Evolutionary conservation across 352 stramenopile genomes (phyloP).

Genomic region (Globisporangium megalacanthum): DNA sequence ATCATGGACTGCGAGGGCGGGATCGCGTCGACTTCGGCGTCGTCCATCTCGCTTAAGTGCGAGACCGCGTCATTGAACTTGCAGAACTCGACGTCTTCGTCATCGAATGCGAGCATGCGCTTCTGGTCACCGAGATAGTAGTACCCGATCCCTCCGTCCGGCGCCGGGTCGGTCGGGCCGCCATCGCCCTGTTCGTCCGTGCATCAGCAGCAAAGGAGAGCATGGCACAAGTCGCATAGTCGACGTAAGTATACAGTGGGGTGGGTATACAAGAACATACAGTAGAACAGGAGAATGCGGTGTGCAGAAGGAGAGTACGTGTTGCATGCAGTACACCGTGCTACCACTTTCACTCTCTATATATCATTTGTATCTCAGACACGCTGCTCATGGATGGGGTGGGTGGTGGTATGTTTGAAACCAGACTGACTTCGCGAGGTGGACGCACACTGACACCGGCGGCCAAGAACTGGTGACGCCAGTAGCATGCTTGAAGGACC

Average conservation of each 20-base stretch:
- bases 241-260: not conserved
- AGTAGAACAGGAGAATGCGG: too few species aligned
- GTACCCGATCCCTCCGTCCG: slow-evolving; percentile 75
- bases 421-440: slow-evolving; percentile 81
- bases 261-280: too few species aligned
- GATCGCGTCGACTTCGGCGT: slow-evolving; percentile 56
- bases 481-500: slow-evolving; percentile 35
- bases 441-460: slow-evolving; percentile 52
- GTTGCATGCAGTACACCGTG: too few species aligned
- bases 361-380: too few species aligned
- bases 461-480: slow-evolving; percentile 79
- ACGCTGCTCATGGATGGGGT: not conserved
- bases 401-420: slow-evolving; percentile 57
- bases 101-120: slow-evolving; percentile 70
- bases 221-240: not conserved
- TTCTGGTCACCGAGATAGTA: slow-evolving; percentile 86
- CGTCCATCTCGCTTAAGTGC: slow-evolving; percentile 55
- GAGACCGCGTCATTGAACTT: slow-evolving; percentile 65
- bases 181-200: slow-evolving; percentile 51
- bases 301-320: too few species aligned
- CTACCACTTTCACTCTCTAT: too few species aligned
- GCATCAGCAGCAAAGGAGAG: not conserved
- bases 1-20: slow-evolving; percentile 59
- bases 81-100: slow-evolving; percentile 63
- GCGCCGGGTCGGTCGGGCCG: slow-evolving; percentile 60